phyloP scores from a whole-genome alignment of 2,329 filamentous ascomycete species.

The Emericellopsis cladophorae region DNA sequence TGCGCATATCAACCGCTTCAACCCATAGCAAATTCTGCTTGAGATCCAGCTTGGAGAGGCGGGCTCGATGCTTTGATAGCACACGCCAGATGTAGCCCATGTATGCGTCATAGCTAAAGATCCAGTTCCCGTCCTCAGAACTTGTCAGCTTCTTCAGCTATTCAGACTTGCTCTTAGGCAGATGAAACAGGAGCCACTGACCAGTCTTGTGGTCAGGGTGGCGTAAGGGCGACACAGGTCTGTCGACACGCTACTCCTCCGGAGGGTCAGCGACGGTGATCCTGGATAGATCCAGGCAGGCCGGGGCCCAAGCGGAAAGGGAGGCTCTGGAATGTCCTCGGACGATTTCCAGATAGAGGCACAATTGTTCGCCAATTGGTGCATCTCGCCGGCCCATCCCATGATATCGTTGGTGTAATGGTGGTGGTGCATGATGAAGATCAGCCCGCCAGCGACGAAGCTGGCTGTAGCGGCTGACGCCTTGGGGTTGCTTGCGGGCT shows the following conservation, averaged over 20 bases:
- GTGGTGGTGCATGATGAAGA: conserved; percentile 27
- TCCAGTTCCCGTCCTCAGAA: conserved; percentile 20
- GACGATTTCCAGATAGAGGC: conserved; percentile 15
- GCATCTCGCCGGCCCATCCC: conserved; percentile 22
- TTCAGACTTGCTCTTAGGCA: conserved; percentile 27
- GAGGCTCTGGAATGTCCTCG: not conserved
- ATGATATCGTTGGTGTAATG: conserved; percentile 29
- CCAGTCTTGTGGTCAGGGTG: conserved; percentile 14
- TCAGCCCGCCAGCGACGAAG: conserved; percentile 25
- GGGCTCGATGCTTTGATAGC: conserved; percentile 19
- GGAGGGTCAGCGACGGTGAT: conserved; percentile 15
- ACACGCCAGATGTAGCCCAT: conserved; percentile 27
- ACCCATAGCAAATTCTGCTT: conserved; percentile 15
- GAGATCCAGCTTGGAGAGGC: conserved; percentile 17
- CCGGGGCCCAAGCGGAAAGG: conserved; percentile 20
- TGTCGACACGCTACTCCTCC: conserved; percentile 16
- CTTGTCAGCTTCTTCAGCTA: conserved; percentile 22
- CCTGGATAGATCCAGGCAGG: conserved; percentile 19
- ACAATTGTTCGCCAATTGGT: conserved; percentile 30
- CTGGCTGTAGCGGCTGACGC: conserved; percentile 25
- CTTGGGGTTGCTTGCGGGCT: conserved; percentile 17
- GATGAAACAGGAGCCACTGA: conserved; percentile 23
- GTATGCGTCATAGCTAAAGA: conserved; percentile 33
- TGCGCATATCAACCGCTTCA: conserved; percentile 25
- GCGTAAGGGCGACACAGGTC: conserved; percentile 11